Evolutionary conservation across 2,329 filamentous ascomycete species (phyloP).

Genomic region (Dendrostoma leiphaemia): DNA sequence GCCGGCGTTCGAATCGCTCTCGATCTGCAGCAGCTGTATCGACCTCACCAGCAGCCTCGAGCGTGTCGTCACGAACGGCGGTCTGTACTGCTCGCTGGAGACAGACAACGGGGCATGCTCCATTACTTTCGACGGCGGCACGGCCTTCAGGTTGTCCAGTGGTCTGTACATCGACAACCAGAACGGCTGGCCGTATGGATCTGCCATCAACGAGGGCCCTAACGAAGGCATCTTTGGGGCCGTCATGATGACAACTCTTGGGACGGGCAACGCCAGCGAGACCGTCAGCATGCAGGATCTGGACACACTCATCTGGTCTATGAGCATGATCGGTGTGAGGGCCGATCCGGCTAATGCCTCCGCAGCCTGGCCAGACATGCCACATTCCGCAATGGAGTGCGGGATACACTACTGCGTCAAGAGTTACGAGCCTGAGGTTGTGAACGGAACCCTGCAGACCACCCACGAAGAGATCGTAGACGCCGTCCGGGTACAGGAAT

Average conservation of each 20-base stretch:
- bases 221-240: neutral
- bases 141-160: conserved; percentile 7
- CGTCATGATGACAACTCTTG: conserved; percentile 8
- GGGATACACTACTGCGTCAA: conserved; percentile 7
- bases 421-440: conserved; percentile 1
- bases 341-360: neutral
- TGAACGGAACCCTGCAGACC: neutral
- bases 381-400: neutral
- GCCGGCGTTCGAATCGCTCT: conserved; percentile 2
- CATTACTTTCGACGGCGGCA: neutral
- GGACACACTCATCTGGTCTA: conserved; percentile 6
- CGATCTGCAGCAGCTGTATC: conserved; percentile 5
- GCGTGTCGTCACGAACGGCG: neutral
- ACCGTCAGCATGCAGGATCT: conserved; percentile 6
- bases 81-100: neutral
- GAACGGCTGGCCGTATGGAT: conserved; percentile 2
- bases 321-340: neutral
- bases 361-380: conserved; percentile 4
- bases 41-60: neutral
- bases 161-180: conserved; percentile 8
- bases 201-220: neutral
- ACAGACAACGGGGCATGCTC: neutral
- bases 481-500: neutral
- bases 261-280: conserved; percentile 5
- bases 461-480: neutral